phyloP scores from a whole-genome alignment of 306 rosid species.

The Malus orientalis region DNA sequence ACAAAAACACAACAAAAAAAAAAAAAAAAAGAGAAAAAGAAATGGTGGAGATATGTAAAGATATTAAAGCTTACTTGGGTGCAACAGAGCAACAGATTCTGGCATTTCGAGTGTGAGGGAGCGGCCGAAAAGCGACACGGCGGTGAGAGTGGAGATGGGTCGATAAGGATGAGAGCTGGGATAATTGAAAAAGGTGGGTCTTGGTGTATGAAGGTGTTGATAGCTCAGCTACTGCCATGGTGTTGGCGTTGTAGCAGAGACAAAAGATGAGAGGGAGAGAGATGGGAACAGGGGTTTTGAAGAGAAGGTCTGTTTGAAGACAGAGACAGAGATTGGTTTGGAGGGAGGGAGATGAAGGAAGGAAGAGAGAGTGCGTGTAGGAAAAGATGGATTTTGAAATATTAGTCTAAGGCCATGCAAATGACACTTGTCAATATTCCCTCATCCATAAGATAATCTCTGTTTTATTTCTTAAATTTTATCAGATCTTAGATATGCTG shows the following conservation, averaged over 20 bases:
- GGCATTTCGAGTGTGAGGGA: conserved; percentile 28
- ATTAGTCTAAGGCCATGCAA: conserved; percentile 41
- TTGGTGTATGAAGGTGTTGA: conserved; percentile 38
- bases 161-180: conserved; percentile 42
- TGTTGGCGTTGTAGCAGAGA: conserved; percentile 15
- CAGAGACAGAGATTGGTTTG: conserved; percentile 16
- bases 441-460: conserved; percentile 7
- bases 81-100: conserved; percentile 65
- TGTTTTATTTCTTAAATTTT: no score
- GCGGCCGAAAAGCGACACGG: conserved; percentile 30
- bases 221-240: conserved; percentile 69
- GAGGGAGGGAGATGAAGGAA: conserved; percentile 2
- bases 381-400: conserved; percentile 18
- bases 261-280: background rate
- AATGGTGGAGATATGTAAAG: background rate
- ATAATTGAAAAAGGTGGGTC: conserved; percentile 31
- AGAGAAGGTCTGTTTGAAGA: background rate
- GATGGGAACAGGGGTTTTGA: background rate
- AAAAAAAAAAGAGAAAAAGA: background rate
- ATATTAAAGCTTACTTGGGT: conserved; percentile 44
- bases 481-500: no score
- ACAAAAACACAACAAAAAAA: background rate
- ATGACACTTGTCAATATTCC: conserved; percentile 55
- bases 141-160: conserved; percentile 26
- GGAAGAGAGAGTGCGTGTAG: background rate